Base-by-base conservation (phyloP, 2,329 filamentous ascomycete genomes). In the Podosphaera fusca region DNA sequence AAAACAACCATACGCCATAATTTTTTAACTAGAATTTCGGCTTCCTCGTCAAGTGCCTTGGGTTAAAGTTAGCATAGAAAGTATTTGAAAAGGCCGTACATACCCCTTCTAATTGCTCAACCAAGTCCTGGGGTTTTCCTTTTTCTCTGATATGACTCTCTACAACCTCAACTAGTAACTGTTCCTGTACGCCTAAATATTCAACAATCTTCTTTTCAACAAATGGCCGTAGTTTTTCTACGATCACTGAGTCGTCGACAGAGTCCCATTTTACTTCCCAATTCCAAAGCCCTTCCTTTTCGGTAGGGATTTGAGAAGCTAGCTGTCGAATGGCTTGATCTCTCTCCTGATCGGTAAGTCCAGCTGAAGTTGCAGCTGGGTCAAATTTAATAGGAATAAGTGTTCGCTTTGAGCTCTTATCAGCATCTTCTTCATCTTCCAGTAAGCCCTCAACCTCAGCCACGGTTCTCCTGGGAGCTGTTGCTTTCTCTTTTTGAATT, bases 1-100 rank as follows among this genome's bases (percentile, higher is more conserved):
- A 95, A 96, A 65, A 96, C 94, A 58, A 95, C 82, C 87, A 96
- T 94, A 55, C 90, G 81, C 92, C 92, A 98, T 40, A 98, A 77
- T 73, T 95, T 96, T 78, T 87, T 94, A 55, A 96, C 89, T 62
- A 98, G 73, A 33, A 86, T 83, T 69, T 95, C 89, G 9, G 89
- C 88, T 67, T 96, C 92, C 66, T 98, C 92, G 67, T 95, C 92
- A 60, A 98, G 75, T 49, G 87, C 87, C 81, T 90, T 59, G 59
- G 10, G 30, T 21, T n/a, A 47, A 38, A 14, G 45, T 56, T 56
- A 56, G 55, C 30, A 3, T 34, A 47, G 1, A 3, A 29, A n/a
- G 3, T 55, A 9, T 10, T 2, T 2, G 33, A 47, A 35, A 34
- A 14, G 14, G 45, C 9, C 21, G 59, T 56, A 76, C 82, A 74